These are phyloP conservation scores for Scolecobasidium constrictum DNA, from an alignment of 2,329 filamentous ascomycete species.

Conservation along the genomic window DNA sequence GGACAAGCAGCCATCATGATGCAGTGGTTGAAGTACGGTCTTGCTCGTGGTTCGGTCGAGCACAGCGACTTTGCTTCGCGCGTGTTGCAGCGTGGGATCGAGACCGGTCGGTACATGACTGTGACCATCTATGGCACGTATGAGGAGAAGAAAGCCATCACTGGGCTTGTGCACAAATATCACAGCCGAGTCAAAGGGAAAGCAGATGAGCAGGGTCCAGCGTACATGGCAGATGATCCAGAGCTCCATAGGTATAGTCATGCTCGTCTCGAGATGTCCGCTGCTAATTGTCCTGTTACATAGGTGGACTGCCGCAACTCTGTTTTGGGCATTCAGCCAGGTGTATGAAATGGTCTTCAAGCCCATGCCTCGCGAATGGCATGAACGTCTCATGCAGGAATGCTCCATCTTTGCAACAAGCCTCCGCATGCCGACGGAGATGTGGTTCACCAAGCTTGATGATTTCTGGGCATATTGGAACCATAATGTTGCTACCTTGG, in stretches of 20 bases:
- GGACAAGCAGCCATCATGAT: neutral
- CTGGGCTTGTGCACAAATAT: constrained; percentile 17
- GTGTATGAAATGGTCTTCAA: constrained; percentile 14
- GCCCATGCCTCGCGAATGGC: neutral
- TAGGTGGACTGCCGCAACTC: constrained; percentile 20
- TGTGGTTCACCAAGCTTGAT: constrained; percentile 18
- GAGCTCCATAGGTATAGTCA: constrained; percentile 12
- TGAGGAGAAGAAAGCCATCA: constrained; percentile 12
- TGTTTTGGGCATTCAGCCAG: constrained; percentile 16
- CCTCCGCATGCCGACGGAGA: constrained; percentile 19
- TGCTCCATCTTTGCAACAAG: constrained; percentile 20
- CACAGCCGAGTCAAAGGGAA: constrained; percentile 16
- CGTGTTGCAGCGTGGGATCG: neutral
- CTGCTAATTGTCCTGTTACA: constrained; percentile 10
- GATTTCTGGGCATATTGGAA: constrained; percentile 23
- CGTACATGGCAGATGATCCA: constrained; percentile 19
- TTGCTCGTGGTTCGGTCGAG: constrained; percentile 1
- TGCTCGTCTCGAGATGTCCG: neutral
- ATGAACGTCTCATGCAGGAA: constrained; percentile 11
- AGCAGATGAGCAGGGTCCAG: constrained; percentile 2
- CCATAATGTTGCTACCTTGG: constrained; percentile 16
- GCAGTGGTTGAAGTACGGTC: constrained; percentile 1
- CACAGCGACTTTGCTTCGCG: neutral
- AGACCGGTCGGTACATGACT: constrained; percentile 1
- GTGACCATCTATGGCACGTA: neutral